Evolutionary conservation across 1,139 yeast species (phyloP).

Genomic region (Zygosaccharomyces pseudobailii): DNA sequence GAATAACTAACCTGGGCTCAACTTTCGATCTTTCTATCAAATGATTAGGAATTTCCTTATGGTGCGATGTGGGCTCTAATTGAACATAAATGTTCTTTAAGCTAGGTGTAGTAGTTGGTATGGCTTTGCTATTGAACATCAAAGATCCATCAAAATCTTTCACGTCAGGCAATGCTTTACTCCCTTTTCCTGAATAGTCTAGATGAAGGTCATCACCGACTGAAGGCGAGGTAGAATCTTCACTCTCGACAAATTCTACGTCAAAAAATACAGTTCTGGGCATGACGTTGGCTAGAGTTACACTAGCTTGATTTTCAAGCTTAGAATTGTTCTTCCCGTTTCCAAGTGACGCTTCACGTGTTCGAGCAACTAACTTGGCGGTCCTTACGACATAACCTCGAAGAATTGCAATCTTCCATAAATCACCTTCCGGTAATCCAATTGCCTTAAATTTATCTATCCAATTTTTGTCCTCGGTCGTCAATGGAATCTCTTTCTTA

Average conservation of each 20-base stretch:
- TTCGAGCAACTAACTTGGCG: slow-evolving; percentile 33
- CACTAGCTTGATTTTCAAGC: slow-evolving; percentile 10
- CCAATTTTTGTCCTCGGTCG: slow-evolving; percentile 70
- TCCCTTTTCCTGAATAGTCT: neutral
- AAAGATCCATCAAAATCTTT: slow-evolving; percentile 33
- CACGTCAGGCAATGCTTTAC: slow-evolving; percentile 15
- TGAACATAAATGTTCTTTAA: slow-evolving; percentile 64
- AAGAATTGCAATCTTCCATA: slow-evolving; percentile 77
- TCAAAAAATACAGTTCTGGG: slow-evolving; percentile 72
- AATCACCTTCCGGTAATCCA: slow-evolving; percentile 65
- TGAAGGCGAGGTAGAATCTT: neutral
- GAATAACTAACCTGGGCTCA: slow-evolving; percentile 24
- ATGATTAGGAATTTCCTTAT: slow-evolving; percentile 6
- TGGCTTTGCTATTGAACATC: slow-evolving; percentile 35
- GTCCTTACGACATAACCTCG: slow-evolving; percentile 65
- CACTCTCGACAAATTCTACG: slow-evolving; percentile 30
- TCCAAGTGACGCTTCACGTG: slow-evolving; percentile 22
- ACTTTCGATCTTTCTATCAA: neutral
- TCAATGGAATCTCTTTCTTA: slow-evolving; percentile 39
- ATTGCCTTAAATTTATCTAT: slow-evolving; percentile 59
- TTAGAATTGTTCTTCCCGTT: slow-evolving; percentile 10
- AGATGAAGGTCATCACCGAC: neutral
- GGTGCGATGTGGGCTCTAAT: slow-evolving; percentile 36
- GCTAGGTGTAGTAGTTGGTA: slow-evolving; percentile 53
- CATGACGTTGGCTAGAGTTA: slow-evolving; percentile 33